phyloP scores from a whole-genome alignment of 768 basidiomycete species.

The Phaeotremella fagi region DNA sequence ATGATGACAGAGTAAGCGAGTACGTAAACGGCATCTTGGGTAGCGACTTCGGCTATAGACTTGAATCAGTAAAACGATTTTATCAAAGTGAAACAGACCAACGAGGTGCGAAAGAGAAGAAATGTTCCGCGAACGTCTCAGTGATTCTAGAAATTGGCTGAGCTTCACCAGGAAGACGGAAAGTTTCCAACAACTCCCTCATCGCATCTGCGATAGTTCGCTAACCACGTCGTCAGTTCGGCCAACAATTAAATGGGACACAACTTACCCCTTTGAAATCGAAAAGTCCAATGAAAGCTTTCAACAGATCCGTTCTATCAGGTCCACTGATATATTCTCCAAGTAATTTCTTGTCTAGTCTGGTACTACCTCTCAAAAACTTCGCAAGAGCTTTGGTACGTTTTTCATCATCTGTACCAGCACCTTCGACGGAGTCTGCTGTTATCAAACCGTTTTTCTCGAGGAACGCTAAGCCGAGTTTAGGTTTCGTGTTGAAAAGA shows the following conservation, averaged over 20 bases:
- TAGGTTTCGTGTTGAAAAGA: conserved; percentile 89
- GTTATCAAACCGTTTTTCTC: conserved; percentile 84
- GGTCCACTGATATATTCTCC: conserved; percentile 90
- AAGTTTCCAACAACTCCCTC: conserved; percentile 86
- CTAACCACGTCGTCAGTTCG: conserved; percentile 50
- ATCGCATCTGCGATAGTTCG: conserved; percentile 94
- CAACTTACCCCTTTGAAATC: conserved; percentile 78
- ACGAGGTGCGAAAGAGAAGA: conserved; percentile 82
- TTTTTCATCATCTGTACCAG: conserved; percentile 34
- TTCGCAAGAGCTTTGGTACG: conserved; percentile 56
- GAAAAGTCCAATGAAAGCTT: conserved; percentile 79
- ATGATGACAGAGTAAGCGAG: conserved; percentile 92
- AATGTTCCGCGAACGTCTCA: conserved; percentile 86
- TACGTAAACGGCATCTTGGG: conserved; percentile 88
- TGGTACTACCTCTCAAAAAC: conserved; percentile 76
- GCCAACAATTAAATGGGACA: not conserved
- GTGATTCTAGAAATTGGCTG: conserved; percentile 93
- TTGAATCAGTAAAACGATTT: not conserved
- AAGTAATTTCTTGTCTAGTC: conserved; percentile 84
- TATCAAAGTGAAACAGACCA: conserved; percentile 24
- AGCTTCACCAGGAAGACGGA: conserved; percentile 89
- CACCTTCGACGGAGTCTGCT: conserved; percentile 10
- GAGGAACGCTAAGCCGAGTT: conserved; percentile 78
- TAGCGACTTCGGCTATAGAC: conserved; percentile 72
- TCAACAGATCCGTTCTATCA: conserved; percentile 77